Conservation (phyloP, 352 stramenopile species). For the Phytophthora hibernalis region DNA sequence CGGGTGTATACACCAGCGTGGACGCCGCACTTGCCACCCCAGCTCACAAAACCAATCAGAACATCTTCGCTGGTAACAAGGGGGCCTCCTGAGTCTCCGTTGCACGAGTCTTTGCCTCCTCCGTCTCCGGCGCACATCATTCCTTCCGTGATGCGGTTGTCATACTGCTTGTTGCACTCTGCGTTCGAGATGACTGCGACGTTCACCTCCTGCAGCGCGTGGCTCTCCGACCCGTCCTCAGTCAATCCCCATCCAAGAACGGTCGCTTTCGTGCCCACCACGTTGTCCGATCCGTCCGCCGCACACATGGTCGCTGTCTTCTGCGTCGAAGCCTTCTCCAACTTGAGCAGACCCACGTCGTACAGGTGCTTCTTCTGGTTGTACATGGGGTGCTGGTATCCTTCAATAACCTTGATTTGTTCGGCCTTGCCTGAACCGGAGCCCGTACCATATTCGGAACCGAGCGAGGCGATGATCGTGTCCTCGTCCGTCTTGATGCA, state of each 20-base stretch:
- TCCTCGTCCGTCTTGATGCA: constrained; percentile 56
- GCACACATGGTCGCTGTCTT: constrained; percentile 45
- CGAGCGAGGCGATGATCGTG: constrained; percentile 45
- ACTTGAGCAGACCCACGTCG: constrained; percentile 37
- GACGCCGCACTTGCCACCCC: constrained; percentile 58
- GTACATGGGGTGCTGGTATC: constrained; percentile 36
- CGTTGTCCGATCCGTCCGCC: constrained; percentile 54
- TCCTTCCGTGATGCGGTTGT: constrained; percentile 57
- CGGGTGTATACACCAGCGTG: constrained; percentile 62
- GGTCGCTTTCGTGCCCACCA: constrained; percentile 51
- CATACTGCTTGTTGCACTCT: constrained; percentile 61
- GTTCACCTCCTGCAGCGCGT: constrained; percentile 54
- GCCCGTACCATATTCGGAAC: constrained; percentile 19
- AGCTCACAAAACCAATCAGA: constrained; percentile 67
- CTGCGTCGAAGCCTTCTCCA: constrained; percentile 27
- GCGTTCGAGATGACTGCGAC: constrained; percentile 60
- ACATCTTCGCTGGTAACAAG: constrained; percentile 50
- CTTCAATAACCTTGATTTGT: constrained; percentile 33
- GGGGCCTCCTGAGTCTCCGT: constrained; percentile 67
- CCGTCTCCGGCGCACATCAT: constrained; percentile 70
- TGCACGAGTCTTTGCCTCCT: constrained; percentile 61
- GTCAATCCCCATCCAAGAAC: constrained; percentile 64
- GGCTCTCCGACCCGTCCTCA: constrained; percentile 35
- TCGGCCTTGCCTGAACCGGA: constrained; percentile 21
- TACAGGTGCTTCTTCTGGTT: constrained; percentile 34